A percentile compares a stretch with the other conserved stretches of the same genome.
Conservation (phyloP, 768 basidiomycete genomes). For the Ramaria sp. region DNA sequence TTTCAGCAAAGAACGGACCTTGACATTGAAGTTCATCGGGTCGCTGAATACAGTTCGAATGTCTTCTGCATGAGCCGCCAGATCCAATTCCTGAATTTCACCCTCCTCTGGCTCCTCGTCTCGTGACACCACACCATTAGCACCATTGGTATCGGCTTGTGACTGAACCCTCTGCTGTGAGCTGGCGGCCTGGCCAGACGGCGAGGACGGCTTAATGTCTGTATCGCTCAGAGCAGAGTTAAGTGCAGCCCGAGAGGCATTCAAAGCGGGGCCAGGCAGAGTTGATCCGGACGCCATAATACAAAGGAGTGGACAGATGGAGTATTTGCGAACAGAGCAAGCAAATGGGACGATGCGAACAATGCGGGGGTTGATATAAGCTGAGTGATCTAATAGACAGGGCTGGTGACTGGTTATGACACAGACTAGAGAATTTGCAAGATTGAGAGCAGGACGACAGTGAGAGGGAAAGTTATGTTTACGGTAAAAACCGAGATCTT, state of each 20-base stretch:
- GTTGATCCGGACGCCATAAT: slow-evolving; percentile 29
- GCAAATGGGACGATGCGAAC: not conserved
- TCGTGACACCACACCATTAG: slow-evolving; percentile 11
- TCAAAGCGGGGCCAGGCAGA: slow-evolving; percentile 56
- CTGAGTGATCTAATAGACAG: not conserved
- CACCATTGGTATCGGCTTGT: slow-evolving; percentile 36
- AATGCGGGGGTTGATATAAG: not conserved
- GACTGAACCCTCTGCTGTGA: not conserved
- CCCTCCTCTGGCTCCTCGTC: slow-evolving; percentile 49
- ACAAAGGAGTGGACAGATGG: not conserved
- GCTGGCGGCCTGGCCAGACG: slow-evolving; percentile 2
- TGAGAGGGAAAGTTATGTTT: slow-evolving; percentile 2
- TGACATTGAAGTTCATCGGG: slow-evolving; percentile 91
- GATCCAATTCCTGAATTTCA: slow-evolving; percentile 80
- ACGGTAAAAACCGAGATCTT: not conserved
- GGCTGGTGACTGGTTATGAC: not conserved
- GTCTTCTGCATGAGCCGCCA: slow-evolving; percentile 71
- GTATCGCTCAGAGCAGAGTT: slow-evolving; percentile 42
- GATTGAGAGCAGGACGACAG: not conserved
- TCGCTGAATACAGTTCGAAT: slow-evolving; percentile 92
- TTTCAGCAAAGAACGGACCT: slow-evolving; percentile 39
- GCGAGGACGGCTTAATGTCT: not conserved
- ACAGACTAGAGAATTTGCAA: not conserved
- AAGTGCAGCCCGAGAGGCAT: slow-evolving; percentile 73
- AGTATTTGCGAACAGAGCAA: not conserved